These are phyloP conservation scores for Boletus coccyginus DNA, from an alignment of 768 basidiomycete species.

Conservation along the genomic window DNA sequence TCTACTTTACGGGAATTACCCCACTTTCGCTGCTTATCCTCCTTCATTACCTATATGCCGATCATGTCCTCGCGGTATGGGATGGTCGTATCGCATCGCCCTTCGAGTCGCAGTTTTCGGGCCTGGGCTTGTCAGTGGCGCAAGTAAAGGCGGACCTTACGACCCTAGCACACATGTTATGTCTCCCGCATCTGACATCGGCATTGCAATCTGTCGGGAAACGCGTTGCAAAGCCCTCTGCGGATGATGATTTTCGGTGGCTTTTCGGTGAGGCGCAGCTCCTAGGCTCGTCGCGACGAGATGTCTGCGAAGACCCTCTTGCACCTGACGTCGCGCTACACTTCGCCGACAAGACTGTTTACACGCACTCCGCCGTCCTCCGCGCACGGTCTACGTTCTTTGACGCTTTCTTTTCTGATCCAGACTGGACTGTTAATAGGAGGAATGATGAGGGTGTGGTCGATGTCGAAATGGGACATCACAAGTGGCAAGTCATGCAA, in stretches of 20 bases:
- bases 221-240: conserved; percentile 44
- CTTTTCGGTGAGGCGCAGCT: conserved; percentile 42
- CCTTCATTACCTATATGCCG: conserved; percentile 85
- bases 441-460: conserved; percentile 54
- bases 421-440: conserved; percentile 73
- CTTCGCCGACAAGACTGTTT: conserved; percentile 64
- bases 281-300: background rate
- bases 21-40: conserved; percentile 71
- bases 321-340: conserved; percentile 69
- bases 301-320: conserved; percentile 29
- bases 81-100: conserved; percentile 61
- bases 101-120: conserved; percentile 40
- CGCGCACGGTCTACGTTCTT: conserved; percentile 84
- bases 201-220: conserved; percentile 65
- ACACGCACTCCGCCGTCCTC: conserved; percentile 72
- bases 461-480: conserved; percentile 66
- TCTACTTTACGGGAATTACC: conserved; percentile 51
- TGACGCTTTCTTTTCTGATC: conserved; percentile 75
- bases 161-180: conserved; percentile 53
- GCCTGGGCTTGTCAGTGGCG: conserved; percentile 39
- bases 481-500: conserved; percentile 70
- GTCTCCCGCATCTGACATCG: conserved; percentile 50
- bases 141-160: conserved; percentile 65
- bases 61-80: conserved; percentile 80
- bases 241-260: conserved; percentile 47